Conservation (phyloP, 2,329 filamentous ascomycete genomes). For the Thelonectria discophora region DNA sequence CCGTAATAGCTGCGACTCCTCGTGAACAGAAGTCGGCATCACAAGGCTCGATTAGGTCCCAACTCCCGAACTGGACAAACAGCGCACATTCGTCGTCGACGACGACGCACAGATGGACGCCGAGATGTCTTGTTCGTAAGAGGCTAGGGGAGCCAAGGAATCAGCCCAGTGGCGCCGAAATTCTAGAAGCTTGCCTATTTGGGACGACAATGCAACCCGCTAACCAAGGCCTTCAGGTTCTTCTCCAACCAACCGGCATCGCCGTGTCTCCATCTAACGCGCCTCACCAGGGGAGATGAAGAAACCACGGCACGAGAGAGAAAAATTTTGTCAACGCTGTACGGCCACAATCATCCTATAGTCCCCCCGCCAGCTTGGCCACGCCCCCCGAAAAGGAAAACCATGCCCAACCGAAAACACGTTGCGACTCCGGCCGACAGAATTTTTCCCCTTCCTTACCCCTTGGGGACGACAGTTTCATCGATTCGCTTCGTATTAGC, state of each 20-base stretch:
- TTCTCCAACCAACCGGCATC: constrained; percentile 36
- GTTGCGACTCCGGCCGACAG: constrained; percentile 10
- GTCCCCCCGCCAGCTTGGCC: constrained; percentile 17
- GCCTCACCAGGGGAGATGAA: constrained; percentile 32
- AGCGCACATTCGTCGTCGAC: background rate
- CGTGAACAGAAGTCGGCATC: background rate
- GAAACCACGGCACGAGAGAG: background rate
- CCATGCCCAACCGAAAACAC: background rate
- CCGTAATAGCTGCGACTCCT: background rate
- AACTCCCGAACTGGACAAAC: background rate
- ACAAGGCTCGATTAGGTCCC: background rate
- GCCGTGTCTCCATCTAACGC: constrained; percentile 41
- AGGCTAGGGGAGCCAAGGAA: constrained; percentile 25
- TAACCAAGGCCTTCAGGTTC: constrained; percentile 14
- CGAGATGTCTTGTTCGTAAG: constrained; percentile 17
- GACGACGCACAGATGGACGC: constrained; percentile 6
- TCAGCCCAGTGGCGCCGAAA: constrained; percentile 22
- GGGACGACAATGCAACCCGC: constrained; percentile 22
- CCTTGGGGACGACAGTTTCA: constrained; percentile 7
- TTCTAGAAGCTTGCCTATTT: constrained; percentile 41
- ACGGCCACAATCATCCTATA: constrained; percentile 29
- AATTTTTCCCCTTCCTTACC: constrained; percentile 17
- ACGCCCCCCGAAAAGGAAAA: constrained; percentile 8
- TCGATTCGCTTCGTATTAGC: constrained; percentile 16
- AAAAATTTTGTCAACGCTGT: background rate